Conservation (phyloP, 1,284 basidiomycete species). For the Cutaneotrichosporon mucoides region DNA sequence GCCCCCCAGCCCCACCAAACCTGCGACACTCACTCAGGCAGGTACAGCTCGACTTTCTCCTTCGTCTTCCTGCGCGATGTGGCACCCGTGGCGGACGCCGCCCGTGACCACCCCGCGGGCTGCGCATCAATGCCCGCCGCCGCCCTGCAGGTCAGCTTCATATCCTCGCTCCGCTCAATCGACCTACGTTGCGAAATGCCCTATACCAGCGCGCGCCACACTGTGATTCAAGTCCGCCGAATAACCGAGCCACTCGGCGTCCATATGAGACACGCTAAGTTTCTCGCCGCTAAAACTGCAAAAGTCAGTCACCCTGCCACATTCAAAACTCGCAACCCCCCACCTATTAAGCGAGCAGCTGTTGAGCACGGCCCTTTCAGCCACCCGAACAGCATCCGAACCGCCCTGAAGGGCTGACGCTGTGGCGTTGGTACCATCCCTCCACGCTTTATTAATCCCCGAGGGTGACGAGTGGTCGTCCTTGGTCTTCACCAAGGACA, state of each 20-base stretch:
- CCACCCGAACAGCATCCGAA: constrained; percentile 9
- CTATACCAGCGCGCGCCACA: too few relatives aligned
- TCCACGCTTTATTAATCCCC: constrained; percentile 29
- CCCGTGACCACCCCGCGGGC: too few relatives aligned
- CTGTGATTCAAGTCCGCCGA: neutral
- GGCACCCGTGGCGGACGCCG: neutral
- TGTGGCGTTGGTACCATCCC: neutral
- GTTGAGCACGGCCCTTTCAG: constrained; percentile 25
- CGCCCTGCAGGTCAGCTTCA: too few relatives aligned
- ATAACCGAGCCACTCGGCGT: constrained; percentile 24
- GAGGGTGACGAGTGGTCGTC: constrained; percentile 19
- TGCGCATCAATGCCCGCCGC: too few relatives aligned
- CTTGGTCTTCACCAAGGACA: constrained; percentile 26
- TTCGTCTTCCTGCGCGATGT: neutral
- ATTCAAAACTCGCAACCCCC: too few relatives aligned
- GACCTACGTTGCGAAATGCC: neutral
- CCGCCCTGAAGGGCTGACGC: neutral
- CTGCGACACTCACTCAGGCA: constrained; percentile 44
- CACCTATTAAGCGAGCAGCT: constrained; percentile 37
- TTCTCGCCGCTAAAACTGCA: constrained; percentile 31
- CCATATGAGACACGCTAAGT: constrained; percentile 27
- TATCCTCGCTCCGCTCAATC: too few relatives aligned
- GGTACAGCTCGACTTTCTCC: constrained; percentile 26
- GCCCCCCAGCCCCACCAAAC: too few relatives aligned
- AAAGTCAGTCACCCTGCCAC: neutral